Base-by-base conservation (phyloP, 805 yeast genomes). In the Lipomyces kockii region DNA sequence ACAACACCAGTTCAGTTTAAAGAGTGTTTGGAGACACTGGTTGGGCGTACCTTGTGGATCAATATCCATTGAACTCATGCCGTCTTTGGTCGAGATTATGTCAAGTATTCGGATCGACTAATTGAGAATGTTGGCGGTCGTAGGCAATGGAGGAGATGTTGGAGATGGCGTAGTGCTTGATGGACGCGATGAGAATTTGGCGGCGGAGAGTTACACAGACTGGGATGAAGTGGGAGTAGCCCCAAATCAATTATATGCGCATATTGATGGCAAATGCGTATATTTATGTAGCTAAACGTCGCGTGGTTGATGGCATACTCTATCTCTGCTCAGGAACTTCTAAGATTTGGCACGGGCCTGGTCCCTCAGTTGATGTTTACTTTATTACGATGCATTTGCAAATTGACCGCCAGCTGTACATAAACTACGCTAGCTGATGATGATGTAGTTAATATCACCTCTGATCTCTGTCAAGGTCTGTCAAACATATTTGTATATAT, bases 31-130 rank as follows among this genome's bases (percentile, higher is more conserved):
- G 35, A 27, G 29, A 35, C 32, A 49, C 25, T 12, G 54, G 20
- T 9, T 2, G n/a, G 14, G 52, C 66, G 14, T 62, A 66, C 69
- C 61, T 11, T 61, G 60, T 3, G 32, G 37, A 46, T 66, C 69
- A 32, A 66, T 46, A 35, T 66, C 69, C 69, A 66, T 66, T 11
- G 69, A 62, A 37, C 63, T 66, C 69, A 66, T 66, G 17, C 39
- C 39, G 39, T 11, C 17, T n/a, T 51, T 14, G 12, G 14, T 37
- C 39, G 14, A 37, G 12, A 37, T 29, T 5, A 37, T 37, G 14
- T 8, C 14, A 43, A 43, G 17, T 43, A 43, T 43, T 43, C 22
- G 39, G 12, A 37, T 37, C 43, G 17, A 9, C 43, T 37, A 9
- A 37, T 12, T 29, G 43, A 37, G 43, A 43, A 43, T 37, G 8